phyloP scores from a whole-genome alignment of 331 rosid species.

The Cucumis variabilis region DNA sequence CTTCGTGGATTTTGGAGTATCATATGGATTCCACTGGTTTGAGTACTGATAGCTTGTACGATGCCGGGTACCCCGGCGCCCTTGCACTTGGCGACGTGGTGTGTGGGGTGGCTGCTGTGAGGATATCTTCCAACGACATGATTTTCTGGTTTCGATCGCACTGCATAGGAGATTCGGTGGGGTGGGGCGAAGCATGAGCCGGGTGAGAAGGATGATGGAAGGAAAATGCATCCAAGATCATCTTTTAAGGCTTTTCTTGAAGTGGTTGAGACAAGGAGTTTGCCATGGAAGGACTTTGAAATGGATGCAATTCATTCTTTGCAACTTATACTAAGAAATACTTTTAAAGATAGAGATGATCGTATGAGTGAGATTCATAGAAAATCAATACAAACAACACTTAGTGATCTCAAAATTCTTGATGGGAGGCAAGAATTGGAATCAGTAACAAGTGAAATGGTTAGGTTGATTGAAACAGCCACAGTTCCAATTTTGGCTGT shows the following conservation, averaged over 20 bases:
- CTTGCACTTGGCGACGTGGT: slow-evolving; percentile 64
- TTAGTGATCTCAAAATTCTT: slow-evolving; percentile 61
- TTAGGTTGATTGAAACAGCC: slow-evolving; percentile 88
- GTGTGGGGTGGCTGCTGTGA: slow-evolving; percentile 96
- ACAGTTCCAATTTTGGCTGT: slow-evolving; percentile 94
- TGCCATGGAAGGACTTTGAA: slow-evolving; percentile 92
- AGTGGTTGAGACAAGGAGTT: slow-evolving; percentile 81
- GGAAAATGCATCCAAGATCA: slow-evolving; percentile 93
- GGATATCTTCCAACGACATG: slow-evolving; percentile 69
- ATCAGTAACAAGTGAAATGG: slow-evolving; percentile 94
- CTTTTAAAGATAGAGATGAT: slow-evolving; percentile 59
- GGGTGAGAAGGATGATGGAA: slow-evolving; percentile 76
- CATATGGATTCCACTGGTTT: slow-evolving; percentile 92
- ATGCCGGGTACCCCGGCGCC: slow-evolving; percentile 80
- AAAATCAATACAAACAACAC: slow-evolving; percentile 56
- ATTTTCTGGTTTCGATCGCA: slow-evolving; percentile 91
- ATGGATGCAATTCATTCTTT: slow-evolving; percentile 98
- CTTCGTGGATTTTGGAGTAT: slow-evolving; percentile 67
- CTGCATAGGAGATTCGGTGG: slow-evolving; percentile 90
- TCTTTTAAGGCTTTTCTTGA: slow-evolving; percentile 96
- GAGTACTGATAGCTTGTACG: slow-evolving; percentile 91
- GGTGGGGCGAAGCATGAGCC: slow-evolving; percentile 94
- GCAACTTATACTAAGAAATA: slow-evolving; percentile 85
- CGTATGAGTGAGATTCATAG: slow-evolving; percentile 34
- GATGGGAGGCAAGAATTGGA: slow-evolving; percentile 91